Conservation (phyloP, 2,329 filamentous ascomycete species). For the Paraphoma sp. region DNA sequence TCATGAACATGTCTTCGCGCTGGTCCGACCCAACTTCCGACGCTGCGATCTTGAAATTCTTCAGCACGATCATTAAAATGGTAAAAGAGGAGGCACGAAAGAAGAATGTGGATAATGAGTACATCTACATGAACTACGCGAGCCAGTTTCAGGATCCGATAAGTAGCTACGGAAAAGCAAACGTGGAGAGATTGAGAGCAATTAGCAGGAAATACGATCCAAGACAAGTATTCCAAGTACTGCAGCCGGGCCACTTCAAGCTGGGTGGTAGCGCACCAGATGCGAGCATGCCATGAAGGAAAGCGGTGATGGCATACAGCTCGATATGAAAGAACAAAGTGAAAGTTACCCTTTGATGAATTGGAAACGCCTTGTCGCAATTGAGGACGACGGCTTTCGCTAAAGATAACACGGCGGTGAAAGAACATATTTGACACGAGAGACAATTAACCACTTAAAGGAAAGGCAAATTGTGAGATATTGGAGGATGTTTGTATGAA, state of each 20-base stretch:
- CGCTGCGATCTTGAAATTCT: conserved; percentile 20
- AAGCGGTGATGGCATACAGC: too few relatives aligned
- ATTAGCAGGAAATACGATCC: conserved; percentile 51
- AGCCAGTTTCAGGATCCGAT: conserved; percentile 51
- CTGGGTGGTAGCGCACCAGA: conserved; percentile 6
- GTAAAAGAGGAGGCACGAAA: conserved; percentile 26
- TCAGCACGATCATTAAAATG: conserved; percentile 22
- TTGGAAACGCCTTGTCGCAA: too few relatives aligned
- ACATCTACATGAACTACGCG: conserved; percentile 56
- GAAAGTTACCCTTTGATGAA: too few relatives aligned
- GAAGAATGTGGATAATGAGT: conserved; percentile 16
- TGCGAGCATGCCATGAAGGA: background rate
- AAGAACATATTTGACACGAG: too few relatives aligned
- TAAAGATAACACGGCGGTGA: too few relatives aligned
- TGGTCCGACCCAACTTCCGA: conserved; percentile 27
- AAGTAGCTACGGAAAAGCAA: conserved; percentile 40
- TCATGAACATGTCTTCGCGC: conserved; percentile 27
- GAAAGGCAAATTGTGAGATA: too few relatives aligned
- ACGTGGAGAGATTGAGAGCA: conserved; percentile 37
- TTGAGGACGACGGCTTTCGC: too few relatives aligned
- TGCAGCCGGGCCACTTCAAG: conserved; percentile 52
- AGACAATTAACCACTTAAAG: too few relatives aligned
- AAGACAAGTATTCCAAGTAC: conserved; percentile 46
- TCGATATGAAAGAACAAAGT: too few relatives aligned
- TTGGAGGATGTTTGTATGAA: too few relatives aligned